These are phyloP conservation scores for Centrapalus pauciflorus DNA, from an alignment of 129 eudicot genomes.

Conservation along the genomic window DNA sequence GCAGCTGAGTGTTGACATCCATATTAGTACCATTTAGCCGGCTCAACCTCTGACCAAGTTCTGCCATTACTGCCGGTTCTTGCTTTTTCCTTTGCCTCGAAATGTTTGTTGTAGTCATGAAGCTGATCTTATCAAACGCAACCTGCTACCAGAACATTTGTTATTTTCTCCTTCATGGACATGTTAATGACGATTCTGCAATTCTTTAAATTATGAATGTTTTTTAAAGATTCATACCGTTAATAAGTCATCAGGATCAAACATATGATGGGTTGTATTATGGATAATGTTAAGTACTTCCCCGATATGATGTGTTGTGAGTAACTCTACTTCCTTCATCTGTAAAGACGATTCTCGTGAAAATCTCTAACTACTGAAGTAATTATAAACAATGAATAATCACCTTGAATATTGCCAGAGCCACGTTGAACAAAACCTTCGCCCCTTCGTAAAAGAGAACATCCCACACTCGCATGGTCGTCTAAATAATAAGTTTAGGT, in stretches of 20 bases:
- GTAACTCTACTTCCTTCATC: constrained; percentile 94
- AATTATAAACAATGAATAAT: no score
- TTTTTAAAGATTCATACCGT: constrained; percentile 38
- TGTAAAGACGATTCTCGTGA: constrained; percentile 39
- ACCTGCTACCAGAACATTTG: constrained; percentile 45
- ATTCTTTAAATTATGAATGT: no score
- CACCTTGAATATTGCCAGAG: constrained; percentile 94
- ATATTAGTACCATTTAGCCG: constrained; percentile 57
- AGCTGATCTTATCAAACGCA: constrained; percentile 81
- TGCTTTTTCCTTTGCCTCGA: constrained; percentile 92
- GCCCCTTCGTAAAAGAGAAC: constrained; percentile 97
- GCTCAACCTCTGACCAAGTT: constrained; percentile 81
- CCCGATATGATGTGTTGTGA: constrained; percentile 66
- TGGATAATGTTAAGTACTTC: constrained; percentile 82
- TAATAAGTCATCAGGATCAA: constrained; percentile 88
- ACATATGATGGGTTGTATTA: constrained; percentile 75
- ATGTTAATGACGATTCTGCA: no score
- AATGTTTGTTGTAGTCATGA: constrained; percentile 63
- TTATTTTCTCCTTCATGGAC: no score
- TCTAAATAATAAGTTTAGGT: constrained; percentile 37
- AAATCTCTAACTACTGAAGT: no score
- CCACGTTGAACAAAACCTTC: constrained; percentile 69
- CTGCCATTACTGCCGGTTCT: constrained; percentile 95
- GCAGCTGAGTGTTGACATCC: background rate
- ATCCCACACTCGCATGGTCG: constrained; percentile 96